These are phyloP conservation scores for Metroxylon sagu DNA, from an alignment of 176 grass and related monocot species.

Conservation along the genomic window DNA sequence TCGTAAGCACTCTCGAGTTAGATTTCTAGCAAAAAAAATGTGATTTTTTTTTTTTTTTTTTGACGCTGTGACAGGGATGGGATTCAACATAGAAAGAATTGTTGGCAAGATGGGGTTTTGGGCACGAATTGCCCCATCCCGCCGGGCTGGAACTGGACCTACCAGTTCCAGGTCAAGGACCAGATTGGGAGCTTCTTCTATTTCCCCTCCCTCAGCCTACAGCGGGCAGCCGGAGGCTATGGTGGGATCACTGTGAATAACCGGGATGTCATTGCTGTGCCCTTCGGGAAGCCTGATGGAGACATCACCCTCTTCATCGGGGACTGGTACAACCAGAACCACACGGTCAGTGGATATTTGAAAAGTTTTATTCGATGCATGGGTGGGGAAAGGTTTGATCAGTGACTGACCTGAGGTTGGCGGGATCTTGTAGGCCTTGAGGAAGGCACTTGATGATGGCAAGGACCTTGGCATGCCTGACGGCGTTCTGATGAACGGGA, in stretches of 20 bases:
- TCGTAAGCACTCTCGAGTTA: too few species aligned
- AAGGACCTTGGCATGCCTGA: constrained; percentile 78
- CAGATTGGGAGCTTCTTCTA: constrained; percentile 99
- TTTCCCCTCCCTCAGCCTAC: constrained; percentile 74
- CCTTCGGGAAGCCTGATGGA: constrained; percentile 54
- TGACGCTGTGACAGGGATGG: constrained; percentile 42
- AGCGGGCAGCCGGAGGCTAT: constrained; percentile 61
- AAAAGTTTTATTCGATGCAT: neutral
- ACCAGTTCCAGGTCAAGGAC: constrained; percentile 93
- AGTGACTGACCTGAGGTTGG: too few species aligned
- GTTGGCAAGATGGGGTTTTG: constrained; percentile 82
- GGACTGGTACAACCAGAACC: constrained; percentile 93
- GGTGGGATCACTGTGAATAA: constrained; percentile 86
- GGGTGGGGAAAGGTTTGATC: too few species aligned
- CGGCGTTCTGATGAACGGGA: constrained; percentile 86
- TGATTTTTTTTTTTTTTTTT: too few species aligned
- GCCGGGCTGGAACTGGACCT: constrained; percentile 89
- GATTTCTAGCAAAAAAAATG: too few species aligned
- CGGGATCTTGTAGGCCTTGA: constrained; percentile 38
- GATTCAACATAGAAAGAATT: constrained; percentile 70
- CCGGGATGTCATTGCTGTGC: constrained; percentile 59
- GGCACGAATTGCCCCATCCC: constrained; percentile 91
- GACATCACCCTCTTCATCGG: constrained; percentile 80
- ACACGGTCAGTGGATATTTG: constrained; percentile 24
- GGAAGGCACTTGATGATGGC: constrained; percentile 65